Percentiles rank a stretch among this genome's conserved stretches.
Evolutionary conservation across 2,329 filamentous ascomycete genomes (phyloP).

Genomic region (Penicillium sp.): DNA sequence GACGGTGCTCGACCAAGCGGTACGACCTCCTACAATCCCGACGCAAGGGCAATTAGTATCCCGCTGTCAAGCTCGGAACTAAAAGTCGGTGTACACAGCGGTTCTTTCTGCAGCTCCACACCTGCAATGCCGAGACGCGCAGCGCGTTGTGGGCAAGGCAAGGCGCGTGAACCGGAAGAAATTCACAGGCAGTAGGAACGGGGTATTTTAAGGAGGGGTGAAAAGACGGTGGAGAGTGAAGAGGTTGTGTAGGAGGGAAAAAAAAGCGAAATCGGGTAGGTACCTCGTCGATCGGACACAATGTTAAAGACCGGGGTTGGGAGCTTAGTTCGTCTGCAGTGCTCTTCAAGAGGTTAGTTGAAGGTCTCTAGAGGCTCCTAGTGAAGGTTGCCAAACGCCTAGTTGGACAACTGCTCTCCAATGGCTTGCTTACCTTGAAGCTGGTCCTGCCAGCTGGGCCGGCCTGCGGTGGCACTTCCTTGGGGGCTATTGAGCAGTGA

Average conservation of each 20-base stretch:
- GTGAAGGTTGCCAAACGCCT: not conserved
- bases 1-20: constrained; percentile 85
- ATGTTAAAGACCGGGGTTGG: constrained; percentile 67
- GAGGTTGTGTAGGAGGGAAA: constrained; percentile 12
- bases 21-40: constrained; percentile 71
- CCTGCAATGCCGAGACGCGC: constrained; percentile 26
- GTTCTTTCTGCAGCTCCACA: constrained; percentile 31
- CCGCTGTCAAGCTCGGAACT: constrained; percentile 23
- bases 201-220: not conserved
- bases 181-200: constrained; percentile 26
- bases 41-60: constrained; percentile 30
- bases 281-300: constrained; percentile 76
- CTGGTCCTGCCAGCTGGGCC: constrained; percentile 59
- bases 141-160: constrained; percentile 11
- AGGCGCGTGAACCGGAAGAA: constrained; percentile 2
- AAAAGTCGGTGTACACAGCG: constrained; percentile 40
- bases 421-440: constrained; percentile 55
- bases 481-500: constrained; percentile 28
- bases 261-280: constrained; percentile 19
- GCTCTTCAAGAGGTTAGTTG: constrained; percentile 49
- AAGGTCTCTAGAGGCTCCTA: not conserved
- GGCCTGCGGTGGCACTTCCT: constrained; percentile 22
- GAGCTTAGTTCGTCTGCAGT: constrained; percentile 61
- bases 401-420: not conserved
- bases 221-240: constrained; percentile 31